phyloP scores from a whole-genome alignment of 2,329 filamentous ascomycete genomes.

The Pyrenochaeta sp. region DNA sequence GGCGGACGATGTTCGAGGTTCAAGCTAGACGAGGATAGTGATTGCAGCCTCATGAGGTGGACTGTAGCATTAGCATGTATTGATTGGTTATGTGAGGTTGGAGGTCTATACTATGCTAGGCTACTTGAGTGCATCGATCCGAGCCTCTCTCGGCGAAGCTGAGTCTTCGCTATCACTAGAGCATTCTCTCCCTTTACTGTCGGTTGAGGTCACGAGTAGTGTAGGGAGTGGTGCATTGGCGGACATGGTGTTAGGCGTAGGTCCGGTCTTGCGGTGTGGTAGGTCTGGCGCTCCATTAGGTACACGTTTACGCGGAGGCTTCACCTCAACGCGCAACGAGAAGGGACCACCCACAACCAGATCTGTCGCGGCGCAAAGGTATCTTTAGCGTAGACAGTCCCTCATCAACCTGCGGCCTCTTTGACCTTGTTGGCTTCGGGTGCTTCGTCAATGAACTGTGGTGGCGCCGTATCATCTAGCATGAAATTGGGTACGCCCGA shows the following conservation, averaged over 20 bases:
- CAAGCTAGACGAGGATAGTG: no score
- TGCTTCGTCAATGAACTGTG: constrained; percentile 91
- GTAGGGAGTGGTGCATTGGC: background rate
- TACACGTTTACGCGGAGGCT: background rate
- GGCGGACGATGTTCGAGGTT: no score
- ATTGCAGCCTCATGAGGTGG: no score
- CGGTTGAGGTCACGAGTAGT: background rate
- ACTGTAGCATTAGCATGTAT: background rate
- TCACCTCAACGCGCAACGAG: background rate
- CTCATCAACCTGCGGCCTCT: constrained; percentile 70
- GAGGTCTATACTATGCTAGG: background rate
- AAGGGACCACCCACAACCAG: background rate
- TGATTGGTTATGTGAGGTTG: background rate
- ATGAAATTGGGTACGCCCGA: constrained; percentile 82
- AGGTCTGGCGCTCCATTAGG: background rate
- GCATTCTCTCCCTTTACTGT: background rate
- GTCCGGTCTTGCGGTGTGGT: background rate
- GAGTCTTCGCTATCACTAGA: background rate
- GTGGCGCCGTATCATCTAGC: constrained; percentile 83
- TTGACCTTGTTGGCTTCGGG: constrained; percentile 79
- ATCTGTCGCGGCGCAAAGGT: background rate
- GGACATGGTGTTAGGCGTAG: background rate
- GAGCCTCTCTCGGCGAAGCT: background rate
- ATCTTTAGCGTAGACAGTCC: background rate
- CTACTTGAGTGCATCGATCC: background rate